These are phyloP conservation scores for Arctium minus DNA, from an alignment of 129 eudicot species.

Conservation along the genomic window DNA sequence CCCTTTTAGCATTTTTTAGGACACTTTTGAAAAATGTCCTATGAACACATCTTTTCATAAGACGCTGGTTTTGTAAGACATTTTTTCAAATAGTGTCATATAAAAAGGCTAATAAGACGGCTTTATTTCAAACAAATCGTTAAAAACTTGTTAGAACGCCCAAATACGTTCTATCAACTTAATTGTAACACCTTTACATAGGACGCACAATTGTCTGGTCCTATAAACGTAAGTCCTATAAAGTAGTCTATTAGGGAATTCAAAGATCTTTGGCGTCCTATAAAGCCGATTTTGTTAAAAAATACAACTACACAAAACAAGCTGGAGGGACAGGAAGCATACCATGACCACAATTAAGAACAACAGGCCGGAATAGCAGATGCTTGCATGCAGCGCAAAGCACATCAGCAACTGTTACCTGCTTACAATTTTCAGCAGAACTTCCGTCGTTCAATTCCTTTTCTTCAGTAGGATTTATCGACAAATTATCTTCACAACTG, in stretches of 20 bases:
- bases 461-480: conserved; percentile 25
- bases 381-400: conserved; percentile 63
- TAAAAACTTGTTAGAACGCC: not conserved
- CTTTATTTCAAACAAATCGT: not conserved
- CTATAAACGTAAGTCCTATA: not conserved
- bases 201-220: not conserved
- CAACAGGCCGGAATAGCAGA: conserved; percentile 58
- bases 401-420: conserved; percentile 53
- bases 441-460: conserved; percentile 6
- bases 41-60: not conserved
- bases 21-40: not conserved
- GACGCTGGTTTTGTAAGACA: not conserved
- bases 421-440: conserved; percentile 20
- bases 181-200: not conserved
- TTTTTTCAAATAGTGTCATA: not conserved
- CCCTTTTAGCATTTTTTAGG: not conserved
- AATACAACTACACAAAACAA: not conserved
- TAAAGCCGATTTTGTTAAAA: not conserved
- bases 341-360: conserved; percentile 92
- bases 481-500: conserved; percentile 17
- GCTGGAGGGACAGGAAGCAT: conserved; percentile 9
- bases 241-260: not conserved
- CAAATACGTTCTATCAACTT: not conserved
- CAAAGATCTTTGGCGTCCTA: not conserved
- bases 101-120: not conserved